Base-by-base conservation (phyloP, 2,329 filamentous ascomycete genomes). In the Xylariaceae sp. region DNA sequence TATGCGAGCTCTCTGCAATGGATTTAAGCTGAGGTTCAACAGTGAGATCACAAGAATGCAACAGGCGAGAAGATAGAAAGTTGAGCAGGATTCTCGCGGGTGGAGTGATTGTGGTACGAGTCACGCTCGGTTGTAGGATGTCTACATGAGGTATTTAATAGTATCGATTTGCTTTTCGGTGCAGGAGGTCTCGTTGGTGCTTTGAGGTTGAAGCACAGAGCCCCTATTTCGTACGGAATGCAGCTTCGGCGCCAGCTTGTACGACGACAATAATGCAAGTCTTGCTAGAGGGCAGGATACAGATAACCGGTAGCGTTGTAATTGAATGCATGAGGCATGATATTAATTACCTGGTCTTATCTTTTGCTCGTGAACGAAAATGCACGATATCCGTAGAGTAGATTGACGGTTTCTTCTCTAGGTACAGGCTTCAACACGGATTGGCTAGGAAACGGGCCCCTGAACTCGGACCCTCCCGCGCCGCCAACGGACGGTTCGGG, bases 1-100 rank as follows among this genome's bases (percentile, higher is more conserved):
- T 70, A 96, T 97, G 89, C 84, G 88, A 66, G 91, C 92, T 53
- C 79, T 99, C 64, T 96, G 93, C 80, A 99, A 99, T 76, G 94
- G 93, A 4, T 97, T 97, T 81, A 97, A 97, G 81, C 75, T 93
- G 70, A 80, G 92, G 57, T 92, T 83, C 70, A 81, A 83, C 69
- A 83, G 78, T 64, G 82, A 85, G 72, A 78, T 92, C 72, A 80
- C 80, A 61, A 89, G 87, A 73, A 80, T 88, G 81, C 69, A 70
- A 53, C 76, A 79, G 66, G 60, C 59, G 55, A 64, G 65, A 47
- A 69, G 68, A 54, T 71, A 54, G 45, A 52, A 9, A 10, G 10
- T 10, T 0, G 23, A 7, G 37, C n/a, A 15, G 47, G 34, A 49
- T 10, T 23, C 15, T 42, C 39, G 3, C 39, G 1, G 51, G n/a